Conservation (phyloP, 129 eudicot species). For the Ambrosia artemisiifolia region DNA sequence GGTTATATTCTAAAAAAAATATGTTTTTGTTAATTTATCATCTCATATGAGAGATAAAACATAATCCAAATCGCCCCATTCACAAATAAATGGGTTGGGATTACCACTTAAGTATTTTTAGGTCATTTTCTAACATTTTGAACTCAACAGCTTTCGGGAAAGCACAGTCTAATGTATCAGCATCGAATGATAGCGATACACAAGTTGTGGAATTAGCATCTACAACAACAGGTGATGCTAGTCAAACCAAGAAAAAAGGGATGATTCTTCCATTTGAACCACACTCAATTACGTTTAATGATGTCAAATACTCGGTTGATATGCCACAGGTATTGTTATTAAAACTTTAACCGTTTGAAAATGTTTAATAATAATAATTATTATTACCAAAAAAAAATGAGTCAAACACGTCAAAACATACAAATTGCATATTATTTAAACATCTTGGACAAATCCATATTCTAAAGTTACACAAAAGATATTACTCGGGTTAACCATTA, state of each 20-base stretch:
- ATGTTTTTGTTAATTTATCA: no score
- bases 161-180: conserved; percentile 38
- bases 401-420: neutral
- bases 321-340: conserved; percentile 65
- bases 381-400: no score
- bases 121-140: conserved; percentile 7
- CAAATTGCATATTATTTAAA: neutral
- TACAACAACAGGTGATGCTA: conserved; percentile 8
- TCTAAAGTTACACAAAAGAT: no score
- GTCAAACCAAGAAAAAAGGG: conserved; percentile 34
- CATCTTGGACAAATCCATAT: no score
- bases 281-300: conserved; percentile 73
- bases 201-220: conserved; percentile 29
- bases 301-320: conserved; percentile 78
- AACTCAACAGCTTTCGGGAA: conserved; percentile 60
- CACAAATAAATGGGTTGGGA: neutral
- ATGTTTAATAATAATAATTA: no score
- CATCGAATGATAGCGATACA: conserved; percentile 9
- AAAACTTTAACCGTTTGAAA: neutral
- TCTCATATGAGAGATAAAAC: no score
- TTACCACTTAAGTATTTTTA: neutral
- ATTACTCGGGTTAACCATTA: no score
- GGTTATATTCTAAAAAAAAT: no score
- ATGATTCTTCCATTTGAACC: conserved; percentile 94
- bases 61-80: neutral